phyloP scores from a whole-genome alignment of 768 basidiomycete genomes.

The Coprinellus aureogranulatus region DNA sequence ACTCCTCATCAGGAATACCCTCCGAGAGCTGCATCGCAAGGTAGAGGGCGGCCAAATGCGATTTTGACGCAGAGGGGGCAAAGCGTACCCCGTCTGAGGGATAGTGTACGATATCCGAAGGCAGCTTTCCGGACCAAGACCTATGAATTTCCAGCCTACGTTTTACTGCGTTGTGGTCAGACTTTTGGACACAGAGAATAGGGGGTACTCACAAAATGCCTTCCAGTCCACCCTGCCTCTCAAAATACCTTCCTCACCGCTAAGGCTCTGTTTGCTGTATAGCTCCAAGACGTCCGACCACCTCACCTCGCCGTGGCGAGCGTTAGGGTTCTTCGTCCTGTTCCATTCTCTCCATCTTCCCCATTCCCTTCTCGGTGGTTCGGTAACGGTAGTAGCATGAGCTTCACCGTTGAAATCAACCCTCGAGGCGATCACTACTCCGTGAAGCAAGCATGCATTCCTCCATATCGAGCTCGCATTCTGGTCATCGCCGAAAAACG shows the following conservation, averaged over 20 bases:
- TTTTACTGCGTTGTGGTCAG: neutral
- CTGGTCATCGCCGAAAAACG: slow-evolving; percentile 37
- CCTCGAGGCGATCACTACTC: neutral
- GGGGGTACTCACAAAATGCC: slow-evolving; percentile 1
- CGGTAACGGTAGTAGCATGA: neutral
- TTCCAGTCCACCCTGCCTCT: neutral
- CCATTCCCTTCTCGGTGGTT: slow-evolving; percentile 2
- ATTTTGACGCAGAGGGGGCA: neutral
- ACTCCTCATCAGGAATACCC: neutral
- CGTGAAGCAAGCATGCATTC: neutral
- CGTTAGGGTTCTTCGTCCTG: neutral
- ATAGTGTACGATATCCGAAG: neutral
- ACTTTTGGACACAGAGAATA: no score
- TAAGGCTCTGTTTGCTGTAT: slow-evolving; percentile 4
- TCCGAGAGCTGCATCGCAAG: neutral
- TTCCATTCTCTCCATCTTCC: neutral
- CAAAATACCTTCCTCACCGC: neutral
- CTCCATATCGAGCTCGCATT: neutral
- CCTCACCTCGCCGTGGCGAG: neutral
- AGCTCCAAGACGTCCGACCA: neutral
- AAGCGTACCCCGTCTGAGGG: neutral
- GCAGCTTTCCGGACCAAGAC: neutral
- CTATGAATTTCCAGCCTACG: neutral
- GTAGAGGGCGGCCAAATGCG: neutral
- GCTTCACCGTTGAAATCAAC: neutral